A percentile compares a stretch with the other conserved stretches of the same genome.
Conservation (phyloP, 176 grass and related monocot genomes). For the Otatea glauca region DNA sequence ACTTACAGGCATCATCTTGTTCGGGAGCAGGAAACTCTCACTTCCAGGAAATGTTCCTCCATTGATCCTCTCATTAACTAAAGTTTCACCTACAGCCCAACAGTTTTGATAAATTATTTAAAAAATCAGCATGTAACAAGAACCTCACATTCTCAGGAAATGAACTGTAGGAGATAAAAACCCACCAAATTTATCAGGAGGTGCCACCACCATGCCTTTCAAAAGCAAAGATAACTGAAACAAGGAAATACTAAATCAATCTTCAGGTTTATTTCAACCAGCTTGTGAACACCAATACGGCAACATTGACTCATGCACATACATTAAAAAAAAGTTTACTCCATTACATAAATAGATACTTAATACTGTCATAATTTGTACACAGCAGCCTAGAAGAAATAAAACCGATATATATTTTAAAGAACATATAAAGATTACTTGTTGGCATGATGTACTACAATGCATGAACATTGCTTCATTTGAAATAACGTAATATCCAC, state of each 20-base stretch:
- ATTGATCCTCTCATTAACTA: conserved; percentile 76
- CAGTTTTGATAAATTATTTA: conserved; percentile 38
- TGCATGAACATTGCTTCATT: not conserved
- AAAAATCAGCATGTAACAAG: conserved; percentile 33
- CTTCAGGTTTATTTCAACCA: conserved; percentile 33
- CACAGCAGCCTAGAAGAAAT: not conserved
- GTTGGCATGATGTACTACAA: not conserved
- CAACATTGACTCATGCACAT: not conserved
- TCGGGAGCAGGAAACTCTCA: conserved; percentile 81
- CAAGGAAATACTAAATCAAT: not conserved
- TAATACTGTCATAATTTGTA: not conserved
- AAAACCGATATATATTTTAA: not conserved
- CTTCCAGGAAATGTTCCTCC: conserved; percentile 86
- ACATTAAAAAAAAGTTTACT: not conserved
- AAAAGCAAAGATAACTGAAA: conserved; percentile 94
- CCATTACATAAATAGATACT: conserved; percentile 1
- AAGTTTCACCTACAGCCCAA: conserved; percentile 72
- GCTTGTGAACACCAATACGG: not conserved
- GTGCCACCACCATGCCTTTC: conserved; percentile 96
- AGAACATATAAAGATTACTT: not conserved
- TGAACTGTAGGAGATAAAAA: conserved; percentile 40
- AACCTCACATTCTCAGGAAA: conserved; percentile 34
- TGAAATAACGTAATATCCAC: not conserved
- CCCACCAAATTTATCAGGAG: conserved; percentile 95
- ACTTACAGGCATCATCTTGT: conserved; percentile 98